Conservation (phyloP, 2,329 filamentous ascomycete genomes). For the Clarireedia monteithiana region DNA sequence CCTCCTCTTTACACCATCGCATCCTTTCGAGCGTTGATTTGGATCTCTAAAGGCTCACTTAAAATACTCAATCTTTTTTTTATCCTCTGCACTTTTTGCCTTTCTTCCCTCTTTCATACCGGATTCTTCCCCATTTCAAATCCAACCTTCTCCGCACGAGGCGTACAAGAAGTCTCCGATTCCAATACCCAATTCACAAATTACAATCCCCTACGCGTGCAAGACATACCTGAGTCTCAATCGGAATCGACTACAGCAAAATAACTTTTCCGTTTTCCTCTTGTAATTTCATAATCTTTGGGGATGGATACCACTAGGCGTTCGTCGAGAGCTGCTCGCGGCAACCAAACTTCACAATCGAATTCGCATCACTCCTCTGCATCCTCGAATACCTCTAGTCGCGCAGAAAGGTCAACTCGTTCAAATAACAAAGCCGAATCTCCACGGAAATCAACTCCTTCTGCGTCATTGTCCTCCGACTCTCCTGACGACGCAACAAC, state of each 20-base stretch:
- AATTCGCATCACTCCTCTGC: slow-evolving; percentile 71
- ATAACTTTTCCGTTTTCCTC: not conserved
- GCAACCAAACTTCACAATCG: slow-evolving; percentile 59
- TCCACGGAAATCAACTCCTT: slow-evolving; percentile 67
- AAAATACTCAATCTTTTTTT: slow-evolving; percentile 4
- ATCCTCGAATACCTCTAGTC: slow-evolving; percentile 68
- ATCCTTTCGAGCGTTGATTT: not conserved
- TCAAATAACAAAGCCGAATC: slow-evolving; percentile 66
- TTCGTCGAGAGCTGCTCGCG: slow-evolving; percentile 85
- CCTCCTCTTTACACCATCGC: not conserved
- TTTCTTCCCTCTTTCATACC: slow-evolving; percentile 11
- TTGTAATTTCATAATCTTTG: slow-evolving; percentile 10
- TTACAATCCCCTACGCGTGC: slow-evolving; percentile 1
- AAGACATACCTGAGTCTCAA: not conserved
- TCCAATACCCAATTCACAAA: slow-evolving; percentile 13
- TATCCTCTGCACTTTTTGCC: not conserved
- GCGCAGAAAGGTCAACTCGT: slow-evolving; percentile 66
- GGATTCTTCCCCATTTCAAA: slow-evolving; percentile 7
- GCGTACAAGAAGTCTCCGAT: slow-evolving; percentile 6
- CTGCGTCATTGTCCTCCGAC: slow-evolving; percentile 64
- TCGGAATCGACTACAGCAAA: not conserved
- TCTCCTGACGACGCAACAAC: slow-evolving; percentile 51
- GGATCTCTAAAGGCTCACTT: not conserved
- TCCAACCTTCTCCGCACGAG: slow-evolving; percentile 8
- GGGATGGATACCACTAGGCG: slow-evolving; percentile 60